Evolutionary conservation across 2,329 filamentous ascomycete genomes (phyloP).

Genomic region (Fusarium burgessii): DNA sequence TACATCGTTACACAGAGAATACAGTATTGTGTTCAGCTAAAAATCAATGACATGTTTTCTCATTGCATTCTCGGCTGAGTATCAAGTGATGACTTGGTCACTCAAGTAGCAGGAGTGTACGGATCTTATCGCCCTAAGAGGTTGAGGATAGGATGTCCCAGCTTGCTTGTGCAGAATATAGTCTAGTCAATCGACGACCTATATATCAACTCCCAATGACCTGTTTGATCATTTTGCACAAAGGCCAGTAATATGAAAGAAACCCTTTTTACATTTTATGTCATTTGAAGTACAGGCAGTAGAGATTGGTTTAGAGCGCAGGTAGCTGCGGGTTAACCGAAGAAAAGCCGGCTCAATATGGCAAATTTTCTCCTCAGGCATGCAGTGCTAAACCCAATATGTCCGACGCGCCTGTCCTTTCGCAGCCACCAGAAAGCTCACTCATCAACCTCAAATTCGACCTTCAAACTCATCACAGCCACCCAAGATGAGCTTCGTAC

Average conservation of each 20-base stretch:
- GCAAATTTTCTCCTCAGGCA: slow-evolving; percentile 43
- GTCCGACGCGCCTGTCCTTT: slow-evolving; percentile 40
- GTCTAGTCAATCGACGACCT: neutral
- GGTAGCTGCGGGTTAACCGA: slow-evolving; percentile 12
- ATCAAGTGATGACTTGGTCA: neutral
- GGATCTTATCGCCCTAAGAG: neutral
- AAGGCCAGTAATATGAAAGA: neutral
- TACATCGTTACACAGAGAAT: neutral
- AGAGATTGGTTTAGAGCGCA: no score
- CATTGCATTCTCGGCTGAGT: neutral
- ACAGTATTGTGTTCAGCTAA: neutral
- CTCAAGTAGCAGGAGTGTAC: neutral
- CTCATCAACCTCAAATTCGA: slow-evolving; percentile 36
- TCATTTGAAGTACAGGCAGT: no score
- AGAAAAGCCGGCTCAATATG: slow-evolving; percentile 19
- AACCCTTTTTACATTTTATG: no score
- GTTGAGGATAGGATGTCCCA: neutral
- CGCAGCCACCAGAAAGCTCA: slow-evolving; percentile 39
- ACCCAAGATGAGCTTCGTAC: slow-evolving; percentile 73
- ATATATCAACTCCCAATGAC: neutral
- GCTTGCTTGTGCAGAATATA: neutral
- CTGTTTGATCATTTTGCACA: no score
- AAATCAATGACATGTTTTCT: no score
- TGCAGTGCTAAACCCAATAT: slow-evolving; percentile 28
- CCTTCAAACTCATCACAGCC: slow-evolving; percentile 32